Percentiles rank a stretch among this genome's conserved stretches.
Evolutionary conservation across 1,284 basidiomycete genomes (phyloP).

Genomic region (Hypsizygus ulmarius): DNA sequence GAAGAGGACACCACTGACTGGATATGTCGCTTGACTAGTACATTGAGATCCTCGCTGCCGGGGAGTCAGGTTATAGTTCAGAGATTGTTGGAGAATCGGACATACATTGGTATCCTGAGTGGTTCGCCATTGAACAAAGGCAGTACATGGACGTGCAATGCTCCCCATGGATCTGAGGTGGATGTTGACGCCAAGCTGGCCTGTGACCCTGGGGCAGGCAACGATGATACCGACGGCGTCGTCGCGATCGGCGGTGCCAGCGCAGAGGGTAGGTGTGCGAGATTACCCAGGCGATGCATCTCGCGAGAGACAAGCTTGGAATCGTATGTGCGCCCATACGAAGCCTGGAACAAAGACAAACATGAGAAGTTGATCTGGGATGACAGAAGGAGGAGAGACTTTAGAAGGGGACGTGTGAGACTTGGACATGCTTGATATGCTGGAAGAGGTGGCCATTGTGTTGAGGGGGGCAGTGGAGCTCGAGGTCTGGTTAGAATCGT

Average conservation of each 20-base stretch:
- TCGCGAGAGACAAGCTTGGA: conserved; percentile 70
- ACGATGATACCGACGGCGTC: conserved; percentile 41
- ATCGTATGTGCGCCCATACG: conserved; percentile 66
- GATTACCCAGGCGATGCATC: conserved; percentile 72
- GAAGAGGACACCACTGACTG: conserved; percentile 62
- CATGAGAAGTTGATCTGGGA: conserved; percentile 15
- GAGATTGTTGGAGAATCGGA: conserved; percentile 7
- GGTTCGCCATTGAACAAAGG: conserved; percentile 92
- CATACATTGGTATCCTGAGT: conserved; percentile 81
- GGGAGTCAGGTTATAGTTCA: background rate
- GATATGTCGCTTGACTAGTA: conserved; percentile 76
- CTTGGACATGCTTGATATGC: conserved; percentile 30
- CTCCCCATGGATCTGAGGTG: conserved; percentile 70
- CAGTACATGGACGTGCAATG: conserved; percentile 81
- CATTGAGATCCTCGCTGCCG: conserved; percentile 83
- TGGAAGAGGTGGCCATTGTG: conserved; percentile 31
- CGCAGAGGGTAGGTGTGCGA: conserved; percentile 44
- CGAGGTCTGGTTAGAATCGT: conserved; percentile 27
- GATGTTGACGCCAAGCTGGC: conserved; percentile 36
- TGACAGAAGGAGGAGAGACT: conserved; percentile 34
- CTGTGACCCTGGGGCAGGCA: conserved; percentile 38
- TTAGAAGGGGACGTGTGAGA: conserved; percentile 66
- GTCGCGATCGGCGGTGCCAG: conserved; percentile 39
- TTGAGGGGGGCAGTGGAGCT: conserved; percentile 22
- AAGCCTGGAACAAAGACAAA: conserved; percentile 33